Conservation (phyloP, 2,329 filamentous ascomycete species). For the Penicillium sp. region DNA sequence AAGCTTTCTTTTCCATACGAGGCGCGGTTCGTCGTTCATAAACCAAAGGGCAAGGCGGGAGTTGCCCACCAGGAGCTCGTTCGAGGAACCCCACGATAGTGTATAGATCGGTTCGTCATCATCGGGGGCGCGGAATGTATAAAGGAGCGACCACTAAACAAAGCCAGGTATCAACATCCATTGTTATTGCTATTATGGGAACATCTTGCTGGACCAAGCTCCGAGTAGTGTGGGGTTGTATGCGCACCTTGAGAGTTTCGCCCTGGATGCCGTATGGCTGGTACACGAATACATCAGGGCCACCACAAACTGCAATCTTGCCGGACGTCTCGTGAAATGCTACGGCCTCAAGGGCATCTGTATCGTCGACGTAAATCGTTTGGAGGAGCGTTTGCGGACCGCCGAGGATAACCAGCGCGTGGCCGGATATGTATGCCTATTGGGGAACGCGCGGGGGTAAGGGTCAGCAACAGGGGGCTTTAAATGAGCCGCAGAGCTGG, state of each 20-base stretch:
- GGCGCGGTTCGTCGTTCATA: slow-evolving; percentile 37
- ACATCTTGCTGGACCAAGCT: slow-evolving; percentile 8
- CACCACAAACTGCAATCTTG: slow-evolving; percentile 70
- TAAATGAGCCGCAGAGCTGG: neutral
- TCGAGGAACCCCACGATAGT: slow-evolving; percentile 77
- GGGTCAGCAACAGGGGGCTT: slow-evolving; percentile 9
- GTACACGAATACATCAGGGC: slow-evolving; percentile 63
- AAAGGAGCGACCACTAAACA: slow-evolving; percentile 49
- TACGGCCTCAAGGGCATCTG: slow-evolving; percentile 61
- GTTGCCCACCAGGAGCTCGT: slow-evolving; percentile 75
- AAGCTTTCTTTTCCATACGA: slow-evolving; percentile 64
- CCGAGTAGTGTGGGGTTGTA: slow-evolving; percentile 1
- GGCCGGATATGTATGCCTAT: slow-evolving; percentile 81
- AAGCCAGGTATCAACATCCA: slow-evolving; percentile 16
- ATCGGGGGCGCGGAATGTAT: slow-evolving; percentile 42
- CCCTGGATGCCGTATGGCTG: slow-evolving; percentile 62
- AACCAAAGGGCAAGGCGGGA: slow-evolving; percentile 62
- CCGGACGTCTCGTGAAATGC: slow-evolving; percentile 72
- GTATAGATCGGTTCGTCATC: slow-evolving; percentile 42
- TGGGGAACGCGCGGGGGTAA: slow-evolving; percentile 8
- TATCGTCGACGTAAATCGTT: slow-evolving; percentile 78
- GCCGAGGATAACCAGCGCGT: slow-evolving; percentile 73
- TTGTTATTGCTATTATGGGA: neutral
- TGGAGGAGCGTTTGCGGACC: slow-evolving; percentile 68
- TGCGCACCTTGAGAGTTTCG: slow-evolving; percentile 62